Conservation (phyloP, 805 yeast species). For the Wickerhamiella siamensis region DNA sequence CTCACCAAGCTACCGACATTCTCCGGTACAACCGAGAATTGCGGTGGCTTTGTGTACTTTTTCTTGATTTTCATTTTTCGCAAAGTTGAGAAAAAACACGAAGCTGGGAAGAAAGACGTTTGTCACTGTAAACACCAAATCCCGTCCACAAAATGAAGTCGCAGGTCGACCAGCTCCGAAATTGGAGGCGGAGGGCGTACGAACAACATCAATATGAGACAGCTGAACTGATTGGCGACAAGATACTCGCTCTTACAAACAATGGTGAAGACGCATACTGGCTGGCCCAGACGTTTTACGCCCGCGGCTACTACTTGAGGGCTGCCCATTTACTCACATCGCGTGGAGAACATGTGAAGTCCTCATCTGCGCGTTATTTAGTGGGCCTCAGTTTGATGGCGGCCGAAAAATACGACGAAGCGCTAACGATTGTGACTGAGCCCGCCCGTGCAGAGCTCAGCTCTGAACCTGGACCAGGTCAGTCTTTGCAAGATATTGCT, state of each 20-base stretch:
- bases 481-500: background rate
- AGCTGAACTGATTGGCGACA: conserved; percentile 86
- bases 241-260: conserved; percentile 62
- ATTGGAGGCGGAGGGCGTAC: conserved; percentile 88
- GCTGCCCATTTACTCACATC: conserved; percentile 58
- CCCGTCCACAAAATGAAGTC: conserved; percentile 23
- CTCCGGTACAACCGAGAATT: conserved; percentile 10
- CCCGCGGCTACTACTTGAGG: conserved; percentile 60
- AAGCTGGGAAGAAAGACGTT: background rate
- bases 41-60: conserved; percentile 18
- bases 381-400: conserved; percentile 49
- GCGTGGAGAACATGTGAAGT: conserved; percentile 37
- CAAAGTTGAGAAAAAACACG: too few species aligned
- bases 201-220: conserved; percentile 85
- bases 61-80: conserved; percentile 8
- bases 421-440: conserved; percentile 74
- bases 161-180: conserved; percentile 69
- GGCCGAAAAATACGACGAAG: conserved; percentile 57
- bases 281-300: conserved; percentile 81
- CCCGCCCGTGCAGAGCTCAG: conserved; percentile 28
- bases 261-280: conserved; percentile 93
- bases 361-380: conserved; percentile 63
- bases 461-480: too few species aligned
- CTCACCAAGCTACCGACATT: conserved; percentile 7
- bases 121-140: background rate